Percentiles rank a stretch among this genome's conserved stretches.
phyloP scores from a whole-genome alignment of 2,329 filamentous ascomycete genomes.

The Elsinoe fawcettii region DNA sequence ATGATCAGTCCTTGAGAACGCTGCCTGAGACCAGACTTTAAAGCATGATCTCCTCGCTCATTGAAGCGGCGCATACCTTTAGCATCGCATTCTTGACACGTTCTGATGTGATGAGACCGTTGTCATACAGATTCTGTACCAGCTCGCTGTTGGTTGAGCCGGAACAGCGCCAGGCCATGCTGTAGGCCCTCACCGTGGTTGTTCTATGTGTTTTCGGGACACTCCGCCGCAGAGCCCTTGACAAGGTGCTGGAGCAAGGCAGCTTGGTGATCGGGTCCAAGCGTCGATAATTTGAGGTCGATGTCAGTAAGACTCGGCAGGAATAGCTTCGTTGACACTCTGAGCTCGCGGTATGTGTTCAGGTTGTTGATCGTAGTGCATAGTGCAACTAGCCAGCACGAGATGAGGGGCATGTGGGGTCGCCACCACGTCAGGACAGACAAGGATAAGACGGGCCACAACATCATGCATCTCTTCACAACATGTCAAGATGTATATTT shows the following conservation, averaged over 20 bases:
- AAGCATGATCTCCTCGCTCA: too few relatives aligned
- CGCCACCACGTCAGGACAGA: slow-evolving; percentile 3
- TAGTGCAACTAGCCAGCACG: too few relatives aligned
- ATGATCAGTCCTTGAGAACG: not conserved
- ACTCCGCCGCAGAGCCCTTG: not conserved
- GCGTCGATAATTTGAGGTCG: too few relatives aligned
- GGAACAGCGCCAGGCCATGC: slow-evolving; percentile 86
- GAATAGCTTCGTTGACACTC: too few relatives aligned
- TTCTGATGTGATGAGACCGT: slow-evolving; percentile 64
- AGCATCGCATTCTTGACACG: slow-evolving; percentile 74
- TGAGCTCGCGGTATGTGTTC: too few relatives aligned
- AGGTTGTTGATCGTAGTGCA: too few relatives aligned
- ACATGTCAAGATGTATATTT: not conserved
- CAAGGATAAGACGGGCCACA: not conserved
- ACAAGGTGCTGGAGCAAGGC: not conserved
- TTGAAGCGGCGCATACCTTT: slow-evolving; percentile 46
- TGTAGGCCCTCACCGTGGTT: slow-evolving; percentile 21
- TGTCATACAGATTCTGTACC: slow-evolving; percentile 65
- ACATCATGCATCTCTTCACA: not conserved
- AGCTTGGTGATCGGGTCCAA: not conserved
- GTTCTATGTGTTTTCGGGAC: not conserved
- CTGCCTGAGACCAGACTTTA: too few relatives aligned
- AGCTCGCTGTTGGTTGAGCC: slow-evolving; percentile 67
- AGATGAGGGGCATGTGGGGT: slow-evolving; percentile 10
- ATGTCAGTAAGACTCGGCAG: too few relatives aligned